Base-by-base conservation (phyloP, 805 yeast genomes). In the Candida saitoana region DNA sequence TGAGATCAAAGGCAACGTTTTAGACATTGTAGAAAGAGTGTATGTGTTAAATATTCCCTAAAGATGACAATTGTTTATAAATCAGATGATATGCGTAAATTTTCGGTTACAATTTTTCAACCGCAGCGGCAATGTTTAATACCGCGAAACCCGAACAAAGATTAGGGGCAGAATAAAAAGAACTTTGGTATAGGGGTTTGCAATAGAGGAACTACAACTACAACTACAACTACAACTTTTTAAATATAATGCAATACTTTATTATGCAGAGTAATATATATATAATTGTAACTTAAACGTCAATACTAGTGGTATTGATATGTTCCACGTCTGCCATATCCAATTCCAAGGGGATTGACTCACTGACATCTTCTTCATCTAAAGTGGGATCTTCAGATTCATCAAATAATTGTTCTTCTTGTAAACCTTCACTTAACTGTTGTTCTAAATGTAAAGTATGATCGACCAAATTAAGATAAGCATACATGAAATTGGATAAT, bases 401-500 rank as follows among this genome's bases (percentile, higher is more conserved):
- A 11, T 33, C 19, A 18, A 34, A 34, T 7, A 34, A 8, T 18
- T 34, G 37, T 20, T 34, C 37, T n/a, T 34, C 37, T 18, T 34
- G 27, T 11, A 18, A 15, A 12, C 20, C 37, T 11, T 34, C 27
- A 36, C 59, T 57, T 60, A 64, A 56, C 46, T 82, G 87, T 53
- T 85, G 91, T 46, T 69, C 74, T 47, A 86, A 62, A 60, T 83
- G 87, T 50, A 85, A 69, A 12, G 91, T 90, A 59, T 91, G 97
- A 61, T 91, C 95, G 42, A 93, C 96, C 62, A 93, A 71, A 57
- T 93, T 91, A 70, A 93, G 74, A 63, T 93, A 93, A 0, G 97
- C 91, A 59, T 93, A 93, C 99, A 93, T 93, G 76, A 93, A 93
- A 60, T 93, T 93, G 45, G 96, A 87, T 49, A 93, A 66, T 38